Conservation (phyloP, 441 rosid genomes). For the Adansonia rubrostipa region DNA sequence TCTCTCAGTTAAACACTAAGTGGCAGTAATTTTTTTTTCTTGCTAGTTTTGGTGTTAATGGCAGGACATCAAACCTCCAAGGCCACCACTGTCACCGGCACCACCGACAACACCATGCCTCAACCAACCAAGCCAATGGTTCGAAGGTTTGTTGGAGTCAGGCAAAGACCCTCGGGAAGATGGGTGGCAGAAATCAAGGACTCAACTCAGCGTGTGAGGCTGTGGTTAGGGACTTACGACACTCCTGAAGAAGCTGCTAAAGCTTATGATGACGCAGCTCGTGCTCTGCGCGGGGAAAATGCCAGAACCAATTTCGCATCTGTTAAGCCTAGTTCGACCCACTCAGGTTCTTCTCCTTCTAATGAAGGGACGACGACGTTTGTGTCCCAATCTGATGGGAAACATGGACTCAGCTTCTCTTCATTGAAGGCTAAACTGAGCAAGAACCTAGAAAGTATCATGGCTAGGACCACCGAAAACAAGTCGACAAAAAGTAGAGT, state of each 20-base stretch:
- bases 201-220: constrained; percentile 71
- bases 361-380: constrained; percentile 36
- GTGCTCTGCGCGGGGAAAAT: constrained; percentile 69
- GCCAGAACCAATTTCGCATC: constrained; percentile 68
- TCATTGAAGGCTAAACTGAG: constrained; percentile 64
- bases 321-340: constrained; percentile 19
- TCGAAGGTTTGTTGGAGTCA: constrained; percentile 68
- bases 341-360: constrained; percentile 29
- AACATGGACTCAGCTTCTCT: constrained; percentile 56
- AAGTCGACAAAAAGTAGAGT: constrained; percentile 62
- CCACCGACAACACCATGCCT: constrained; percentile 1
- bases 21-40: neutral
- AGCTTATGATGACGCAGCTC: constrained; percentile 74
- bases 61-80: constrained; percentile 39
- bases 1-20: neutral
- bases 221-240: constrained; percentile 84
- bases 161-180: constrained; percentile 81
- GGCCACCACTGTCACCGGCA: constrained; percentile 22
- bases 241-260: constrained; percentile 80
- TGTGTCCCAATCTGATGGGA: constrained; percentile 32
- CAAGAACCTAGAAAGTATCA: constrained; percentile 63
- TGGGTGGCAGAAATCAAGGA: constrained; percentile 93
- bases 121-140: constrained; percentile 29
- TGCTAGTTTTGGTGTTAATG: constrained; percentile 30
- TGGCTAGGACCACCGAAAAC: constrained; percentile 53